Evolutionary conservation across 495 filamentous ascomycete species (phyloP).

Genomic region (Daldinia vernicosa): DNA sequence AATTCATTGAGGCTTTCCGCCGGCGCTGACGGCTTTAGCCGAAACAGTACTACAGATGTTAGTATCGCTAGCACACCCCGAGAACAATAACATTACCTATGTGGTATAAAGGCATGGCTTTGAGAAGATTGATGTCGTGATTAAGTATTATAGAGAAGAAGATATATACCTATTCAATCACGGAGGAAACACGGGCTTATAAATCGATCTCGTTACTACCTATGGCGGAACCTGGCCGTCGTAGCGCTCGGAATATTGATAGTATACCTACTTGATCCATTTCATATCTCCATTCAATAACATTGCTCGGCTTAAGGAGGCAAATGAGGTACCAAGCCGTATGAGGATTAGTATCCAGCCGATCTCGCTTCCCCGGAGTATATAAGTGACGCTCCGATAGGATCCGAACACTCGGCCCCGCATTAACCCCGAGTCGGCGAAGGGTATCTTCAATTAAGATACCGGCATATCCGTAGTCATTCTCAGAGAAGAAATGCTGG

Average conservation of each 20-base stretch:
- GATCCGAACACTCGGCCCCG: not conserved
- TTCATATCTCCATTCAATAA: not conserved
- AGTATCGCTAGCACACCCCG: not conserved
- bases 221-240: not conserved
- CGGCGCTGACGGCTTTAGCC: not conserved
- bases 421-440: too few species aligned
- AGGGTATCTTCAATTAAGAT: too few species aligned
- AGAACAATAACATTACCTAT: constrained; percentile 7
- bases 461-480: too few species aligned
- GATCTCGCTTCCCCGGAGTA: not conserved
- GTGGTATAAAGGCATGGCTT: constrained; percentile 24
- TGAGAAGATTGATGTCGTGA: not conserved
- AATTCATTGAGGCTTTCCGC: constrained; percentile 17
- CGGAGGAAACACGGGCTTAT: not conserved
- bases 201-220: not conserved
- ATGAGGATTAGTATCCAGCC: not conserved
- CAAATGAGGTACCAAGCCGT: not conserved
- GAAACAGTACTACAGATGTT: constrained; percentile 9
- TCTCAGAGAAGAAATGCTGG: too few species aligned
- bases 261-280: not conserved
- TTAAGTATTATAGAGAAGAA: not conserved
- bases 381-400: not conserved
- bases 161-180: not conserved
- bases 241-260: not conserved
- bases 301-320: not conserved